Evolutionary conservation across 2,329 filamentous ascomycete genomes (phyloP).

Genomic region (Hymenoscyphus fraxineus): DNA sequence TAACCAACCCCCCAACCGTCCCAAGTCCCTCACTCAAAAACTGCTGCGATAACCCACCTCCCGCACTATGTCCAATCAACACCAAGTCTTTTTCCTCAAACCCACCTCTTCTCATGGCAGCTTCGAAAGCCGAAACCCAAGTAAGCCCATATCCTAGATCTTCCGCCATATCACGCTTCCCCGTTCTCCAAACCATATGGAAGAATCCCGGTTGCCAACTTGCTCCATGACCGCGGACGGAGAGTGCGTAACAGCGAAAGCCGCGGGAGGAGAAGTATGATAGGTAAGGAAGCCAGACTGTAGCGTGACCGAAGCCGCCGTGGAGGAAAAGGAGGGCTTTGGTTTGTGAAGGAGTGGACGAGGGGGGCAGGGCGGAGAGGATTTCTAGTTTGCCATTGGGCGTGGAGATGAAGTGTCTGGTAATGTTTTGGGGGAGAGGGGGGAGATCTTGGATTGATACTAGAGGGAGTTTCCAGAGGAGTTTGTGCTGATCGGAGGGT

Average conservation of each 20-base stretch:
- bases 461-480: conserved; percentile 4
- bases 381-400: conserved; percentile 38
- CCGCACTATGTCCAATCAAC: conserved; percentile 40
- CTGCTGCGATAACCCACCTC: conserved; percentile 40
- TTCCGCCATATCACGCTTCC: conserved; percentile 16
- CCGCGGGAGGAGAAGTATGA: conserved; percentile 36
- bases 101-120: conserved; percentile 26
- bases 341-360: conserved; percentile 4
- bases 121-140: conserved; percentile 8
- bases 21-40: conserved; percentile 34
- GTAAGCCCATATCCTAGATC: conserved; percentile 16
- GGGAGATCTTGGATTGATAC: not conserved
- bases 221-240: conserved; percentile 40
- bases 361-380: conserved; percentile 32
- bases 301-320: conserved; percentile 40
- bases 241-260: conserved; percentile 40
- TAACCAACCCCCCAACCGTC: conserved; percentile 36
- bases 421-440: conserved; percentile 32
- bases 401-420: conserved; percentile 34
- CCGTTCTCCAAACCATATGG: conserved; percentile 34
- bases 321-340: conserved; percentile 39
- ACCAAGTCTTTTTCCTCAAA: conserved; percentile 31
- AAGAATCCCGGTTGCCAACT: conserved; percentile 39
- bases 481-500: conserved; percentile 2
- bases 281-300: conserved; percentile 35